Conservation (phyloP, 768 basidiomycete genomes). For the Suillus luteus region DNA sequence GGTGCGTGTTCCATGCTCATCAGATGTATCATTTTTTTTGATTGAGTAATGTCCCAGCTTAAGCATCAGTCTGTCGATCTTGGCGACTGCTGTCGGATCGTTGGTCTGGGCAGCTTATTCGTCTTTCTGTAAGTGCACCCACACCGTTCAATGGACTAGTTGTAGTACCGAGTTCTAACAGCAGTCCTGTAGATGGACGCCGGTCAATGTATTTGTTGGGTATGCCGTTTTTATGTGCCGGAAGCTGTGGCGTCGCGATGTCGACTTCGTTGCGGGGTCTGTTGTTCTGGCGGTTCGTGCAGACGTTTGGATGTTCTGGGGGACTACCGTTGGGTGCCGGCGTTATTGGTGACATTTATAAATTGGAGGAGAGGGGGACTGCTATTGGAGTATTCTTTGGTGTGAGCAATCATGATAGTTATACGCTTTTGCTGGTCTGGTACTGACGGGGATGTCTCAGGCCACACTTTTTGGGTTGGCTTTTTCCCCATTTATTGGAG, state of each 20-base stretch:
- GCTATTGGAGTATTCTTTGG: too few relatives aligned
- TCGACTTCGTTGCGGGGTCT: slow-evolving; percentile 47
- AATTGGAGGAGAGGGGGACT: too few relatives aligned
- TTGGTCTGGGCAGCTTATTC: slow-evolving; percentile 55
- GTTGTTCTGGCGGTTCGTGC: slow-evolving; percentile 63
- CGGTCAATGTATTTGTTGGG: slow-evolving; percentile 55
- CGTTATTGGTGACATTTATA: slow-evolving; percentile 25
- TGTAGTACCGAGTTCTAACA: too few relatives aligned
- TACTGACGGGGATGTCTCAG: too few relatives aligned
- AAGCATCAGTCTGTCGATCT: slow-evolving; percentile 53
- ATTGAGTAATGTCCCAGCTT: slow-evolving; percentile 31
- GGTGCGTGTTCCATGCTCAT: background rate
- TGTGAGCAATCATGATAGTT: too few relatives aligned
- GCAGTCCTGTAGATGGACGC: too few relatives aligned
- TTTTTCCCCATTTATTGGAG: too few relatives aligned
- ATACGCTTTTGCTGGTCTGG: too few relatives aligned
- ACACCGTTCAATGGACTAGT: too few relatives aligned
- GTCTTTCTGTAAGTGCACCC: slow-evolving; percentile 9
- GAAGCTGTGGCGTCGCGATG: slow-evolving; percentile 59
- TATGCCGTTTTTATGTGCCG: slow-evolving; percentile 59
- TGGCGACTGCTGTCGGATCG: slow-evolving; percentile 46
- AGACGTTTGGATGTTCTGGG: slow-evolving; percentile 64
- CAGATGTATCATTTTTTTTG: background rate
- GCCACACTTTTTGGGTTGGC: too few relatives aligned
- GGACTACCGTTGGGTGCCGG: slow-evolving; percentile 58